phyloP scores from a whole-genome alignment of 2,329 filamentous ascomycete species.

The Colletotrichum tanaceti region DNA sequence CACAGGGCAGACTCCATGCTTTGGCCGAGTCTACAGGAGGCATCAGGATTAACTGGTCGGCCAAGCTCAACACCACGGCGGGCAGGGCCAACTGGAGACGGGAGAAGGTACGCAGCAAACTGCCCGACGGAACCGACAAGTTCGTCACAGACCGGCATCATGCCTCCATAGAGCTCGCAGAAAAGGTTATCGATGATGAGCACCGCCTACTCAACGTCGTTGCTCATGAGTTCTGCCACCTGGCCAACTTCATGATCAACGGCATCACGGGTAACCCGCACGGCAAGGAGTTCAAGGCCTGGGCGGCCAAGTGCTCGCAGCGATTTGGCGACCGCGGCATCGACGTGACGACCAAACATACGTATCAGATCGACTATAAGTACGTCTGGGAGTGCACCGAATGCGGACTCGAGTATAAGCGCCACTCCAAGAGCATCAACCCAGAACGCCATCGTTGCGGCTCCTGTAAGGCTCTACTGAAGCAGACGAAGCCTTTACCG shows the following conservation, averaged over 20 bases:
- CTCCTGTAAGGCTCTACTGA: slow-evolving; percentile 74
- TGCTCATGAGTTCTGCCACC: slow-evolving; percentile 97
- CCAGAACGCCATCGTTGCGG: slow-evolving; percentile 78
- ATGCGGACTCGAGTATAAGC: slow-evolving; percentile 79
- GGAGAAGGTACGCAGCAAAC: slow-evolving; percentile 60
- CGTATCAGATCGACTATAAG: slow-evolving; percentile 90
- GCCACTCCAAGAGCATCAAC: slow-evolving; percentile 89
- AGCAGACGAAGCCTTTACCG: slow-evolving; percentile 84
- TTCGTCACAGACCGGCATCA: slow-evolving; percentile 62
- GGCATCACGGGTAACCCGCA: slow-evolving; percentile 82
- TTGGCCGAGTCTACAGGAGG: slow-evolving; percentile 75
- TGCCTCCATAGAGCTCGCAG: slow-evolving; percentile 87
- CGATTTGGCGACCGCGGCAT: slow-evolving; percentile 73
- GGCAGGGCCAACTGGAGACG: slow-evolving; percentile 80
- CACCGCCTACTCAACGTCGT: slow-evolving; percentile 86
- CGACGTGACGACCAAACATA: slow-evolving; percentile 88
- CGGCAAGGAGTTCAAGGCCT: slow-evolving; percentile 84
- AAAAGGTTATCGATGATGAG: slow-evolving; percentile 85
- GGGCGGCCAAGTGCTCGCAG: slow-evolving; percentile 67
- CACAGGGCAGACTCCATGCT: slow-evolving; percentile 66
- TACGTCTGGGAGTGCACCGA: slow-evolving; percentile 83
- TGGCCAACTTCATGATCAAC: slow-evolving; percentile 90
- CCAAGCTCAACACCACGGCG: slow-evolving; percentile 82
- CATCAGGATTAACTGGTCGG: slow-evolving; percentile 78
- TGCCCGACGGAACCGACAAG: slow-evolving; percentile 44